Evolutionary conservation across 148 eudicot genomes (phyloP).

Genomic region (Silene latifolia): DNA sequence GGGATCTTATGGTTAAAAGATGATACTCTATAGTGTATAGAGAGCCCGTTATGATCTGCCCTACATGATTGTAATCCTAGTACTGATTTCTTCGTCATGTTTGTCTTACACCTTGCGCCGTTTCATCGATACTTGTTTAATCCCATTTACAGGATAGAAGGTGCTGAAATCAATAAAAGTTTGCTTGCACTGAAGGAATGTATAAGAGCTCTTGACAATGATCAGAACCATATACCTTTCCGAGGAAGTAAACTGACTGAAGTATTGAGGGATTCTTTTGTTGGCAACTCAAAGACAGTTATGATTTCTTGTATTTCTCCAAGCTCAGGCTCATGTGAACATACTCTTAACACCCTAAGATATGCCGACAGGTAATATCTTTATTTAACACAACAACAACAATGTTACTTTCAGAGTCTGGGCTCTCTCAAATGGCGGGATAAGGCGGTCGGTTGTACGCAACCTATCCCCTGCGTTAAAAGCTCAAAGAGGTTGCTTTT

Average conservation of each 20-base stretch:
- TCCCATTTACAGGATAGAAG: constrained; percentile 58
- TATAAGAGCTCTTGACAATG: constrained; percentile 98
- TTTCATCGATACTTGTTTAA: neutral
- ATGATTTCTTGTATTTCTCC: constrained; percentile 99
- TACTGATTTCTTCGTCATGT: neutral
- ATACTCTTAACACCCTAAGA: constrained; percentile 92
- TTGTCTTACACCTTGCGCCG: neutral
- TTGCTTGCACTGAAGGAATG: constrained; percentile 97
- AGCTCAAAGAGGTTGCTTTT: neutral
- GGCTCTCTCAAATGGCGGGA: neutral
- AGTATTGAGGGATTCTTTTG: constrained; percentile 97
- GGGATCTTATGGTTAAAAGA: neutral
- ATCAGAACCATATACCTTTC: constrained; percentile 94
- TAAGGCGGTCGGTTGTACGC: neutral
- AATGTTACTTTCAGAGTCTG: neutral
- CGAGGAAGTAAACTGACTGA: constrained; percentile 99
- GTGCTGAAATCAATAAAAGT: constrained; percentile 99
- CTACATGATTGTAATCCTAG: neutral
- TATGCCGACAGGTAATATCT: constrained; percentile 85
- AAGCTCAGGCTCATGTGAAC: constrained; percentile 91
- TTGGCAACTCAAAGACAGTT: constrained; percentile 93
- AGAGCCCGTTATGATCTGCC: too few relatives aligned
- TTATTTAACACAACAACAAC: neutral
- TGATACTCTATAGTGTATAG: neutral
- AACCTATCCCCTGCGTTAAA: neutral